phyloP scores from a whole-genome alignment of 176 grass and related monocot genomes.

The Stipa capillata region DNA sequence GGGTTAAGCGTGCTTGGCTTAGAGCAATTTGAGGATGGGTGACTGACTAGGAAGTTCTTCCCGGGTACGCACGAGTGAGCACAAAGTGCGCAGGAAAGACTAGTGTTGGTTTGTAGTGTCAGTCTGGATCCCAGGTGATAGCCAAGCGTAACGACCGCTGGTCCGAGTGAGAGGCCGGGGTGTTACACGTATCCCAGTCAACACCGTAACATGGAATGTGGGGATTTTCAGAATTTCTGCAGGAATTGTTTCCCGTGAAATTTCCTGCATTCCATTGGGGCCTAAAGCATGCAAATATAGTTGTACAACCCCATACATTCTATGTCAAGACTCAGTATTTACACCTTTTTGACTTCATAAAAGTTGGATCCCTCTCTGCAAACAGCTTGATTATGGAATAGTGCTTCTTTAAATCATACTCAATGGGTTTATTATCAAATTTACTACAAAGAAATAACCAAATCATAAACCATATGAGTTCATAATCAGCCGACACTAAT shows the following conservation, averaged over 20 bases:
- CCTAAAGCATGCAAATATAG: not conserved
- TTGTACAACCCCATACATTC: not conserved
- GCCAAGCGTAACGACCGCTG: too few species aligned
- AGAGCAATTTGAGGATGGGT: too few species aligned
- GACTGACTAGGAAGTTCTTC: too few species aligned
- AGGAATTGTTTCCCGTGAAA: not conserved
- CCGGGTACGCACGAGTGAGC: too few species aligned
- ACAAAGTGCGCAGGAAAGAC: too few species aligned
- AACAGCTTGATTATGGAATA: slow-evolving; percentile 42
- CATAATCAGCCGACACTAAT: not conserved
- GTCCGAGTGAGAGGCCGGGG: too few species aligned
- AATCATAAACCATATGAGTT: not conserved
- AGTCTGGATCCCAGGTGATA: too few species aligned
- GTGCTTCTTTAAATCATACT: slow-evolving; percentile 49
- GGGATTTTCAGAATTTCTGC: not conserved
- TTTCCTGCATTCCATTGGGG: not conserved
- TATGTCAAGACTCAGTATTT: not conserved
- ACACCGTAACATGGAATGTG: not conserved
- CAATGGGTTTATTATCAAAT: slow-evolving; percentile 34
- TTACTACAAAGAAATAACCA: slow-evolving; percentile 33
- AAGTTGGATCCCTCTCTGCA: slow-evolving; percentile 29
- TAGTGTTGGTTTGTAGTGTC: too few species aligned
- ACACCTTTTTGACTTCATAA: slow-evolving; percentile 52
- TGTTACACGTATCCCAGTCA: too few species aligned
- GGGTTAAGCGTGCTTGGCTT: too few species aligned